phyloP scores from a whole-genome alignment of 495 filamentous ascomycete genomes.

The Tetracladium marchalianum region DNA sequence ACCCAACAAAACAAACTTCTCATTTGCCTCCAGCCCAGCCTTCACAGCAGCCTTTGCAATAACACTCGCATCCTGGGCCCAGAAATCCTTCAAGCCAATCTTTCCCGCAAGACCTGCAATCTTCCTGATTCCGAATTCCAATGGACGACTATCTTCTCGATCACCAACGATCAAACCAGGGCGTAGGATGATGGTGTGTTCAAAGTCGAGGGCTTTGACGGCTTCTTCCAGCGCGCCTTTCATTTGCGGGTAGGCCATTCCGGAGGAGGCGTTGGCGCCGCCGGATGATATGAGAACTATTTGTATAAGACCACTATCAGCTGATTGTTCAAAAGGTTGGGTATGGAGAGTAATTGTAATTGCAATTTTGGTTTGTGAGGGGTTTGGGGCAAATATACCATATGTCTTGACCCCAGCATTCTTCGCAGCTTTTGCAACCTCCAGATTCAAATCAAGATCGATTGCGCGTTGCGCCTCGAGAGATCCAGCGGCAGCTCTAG shows the following conservation, averaged over 20 bases:
- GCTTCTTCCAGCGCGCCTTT: constrained; percentile 66
- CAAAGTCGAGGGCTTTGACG: constrained; percentile 54
- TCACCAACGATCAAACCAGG: constrained; percentile 59
- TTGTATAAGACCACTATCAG: no score
- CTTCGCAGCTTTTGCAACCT: constrained; percentile 47
- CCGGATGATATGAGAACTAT: constrained; percentile 16
- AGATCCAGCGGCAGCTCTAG: constrained; percentile 43
- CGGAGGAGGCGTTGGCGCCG: constrained; percentile 14
- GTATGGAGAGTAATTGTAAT: no score
- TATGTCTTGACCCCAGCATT: constrained; percentile 47
- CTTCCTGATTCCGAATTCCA: constrained; percentile 36
- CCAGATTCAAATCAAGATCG: constrained; percentile 51
- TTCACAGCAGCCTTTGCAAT: constrained; percentile 56
- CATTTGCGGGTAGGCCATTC: constrained; percentile 41
- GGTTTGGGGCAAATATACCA: neutral
- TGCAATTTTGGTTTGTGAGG: no score
- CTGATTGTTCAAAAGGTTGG: no score
- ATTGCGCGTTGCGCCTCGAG: constrained; percentile 51
- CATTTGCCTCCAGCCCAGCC: constrained; percentile 26
- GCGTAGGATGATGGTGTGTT: constrained; percentile 52
- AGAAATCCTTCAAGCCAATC: constrained; percentile 52
- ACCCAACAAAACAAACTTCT: constrained; percentile 23
- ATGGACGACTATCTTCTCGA: constrained; percentile 44
- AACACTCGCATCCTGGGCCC: constrained; percentile 60
- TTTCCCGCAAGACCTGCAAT: constrained; percentile 34